A percentile compares a stretch with the other conserved stretches of the same genome.
Evolutionary conservation across 2,329 filamentous ascomycete species (phyloP).

Genomic region (Fusarium sp.): DNA sequence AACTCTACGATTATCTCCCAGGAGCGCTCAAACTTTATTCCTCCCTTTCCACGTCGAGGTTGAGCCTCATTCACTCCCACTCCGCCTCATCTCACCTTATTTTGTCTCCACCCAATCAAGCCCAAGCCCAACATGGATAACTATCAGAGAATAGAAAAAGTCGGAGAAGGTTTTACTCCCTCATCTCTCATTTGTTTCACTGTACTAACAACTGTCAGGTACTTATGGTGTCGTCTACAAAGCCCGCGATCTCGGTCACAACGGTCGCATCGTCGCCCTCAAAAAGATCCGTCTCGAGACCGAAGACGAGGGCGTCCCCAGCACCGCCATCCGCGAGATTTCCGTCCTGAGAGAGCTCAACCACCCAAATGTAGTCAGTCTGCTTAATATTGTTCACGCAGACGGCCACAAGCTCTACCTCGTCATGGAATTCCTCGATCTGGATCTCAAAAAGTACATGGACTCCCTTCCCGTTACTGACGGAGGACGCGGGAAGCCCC

Average conservation of each 20-base stretch:
- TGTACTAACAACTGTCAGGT: constrained; percentile 62
- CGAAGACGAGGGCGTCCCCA: constrained; percentile 93
- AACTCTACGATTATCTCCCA: neutral
- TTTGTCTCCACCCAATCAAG: constrained; percentile 12
- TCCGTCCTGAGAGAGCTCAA: constrained; percentile 94
- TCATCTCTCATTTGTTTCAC: neutral
- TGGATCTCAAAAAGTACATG: constrained; percentile 97
- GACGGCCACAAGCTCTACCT: constrained; percentile 96
- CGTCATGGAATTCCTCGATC: constrained; percentile 90
- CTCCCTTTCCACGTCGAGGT: neutral
- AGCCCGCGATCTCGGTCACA: constrained; percentile 84
- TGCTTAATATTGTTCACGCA: constrained; percentile 93
- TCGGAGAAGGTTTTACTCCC: constrained; percentile 79
- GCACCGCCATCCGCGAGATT: constrained; percentile 93
- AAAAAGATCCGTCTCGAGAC: constrained; percentile 97
- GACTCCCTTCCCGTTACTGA: constrained; percentile 86
- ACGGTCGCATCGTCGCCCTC: constrained; percentile 87
- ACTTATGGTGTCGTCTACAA: constrained; percentile 98
- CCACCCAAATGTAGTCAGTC: constrained; percentile 87
- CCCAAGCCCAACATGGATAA: constrained; percentile 77
- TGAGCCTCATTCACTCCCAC: constrained; percentile 11
- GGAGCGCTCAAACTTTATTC: constrained; percentile 12
- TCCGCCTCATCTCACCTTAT: neutral
- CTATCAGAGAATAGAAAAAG: constrained; percentile 97
- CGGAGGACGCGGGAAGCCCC: constrained; percentile 84